Conservation (phyloP, 306 rosid genomes). For the Dryas octopetala region DNA sequence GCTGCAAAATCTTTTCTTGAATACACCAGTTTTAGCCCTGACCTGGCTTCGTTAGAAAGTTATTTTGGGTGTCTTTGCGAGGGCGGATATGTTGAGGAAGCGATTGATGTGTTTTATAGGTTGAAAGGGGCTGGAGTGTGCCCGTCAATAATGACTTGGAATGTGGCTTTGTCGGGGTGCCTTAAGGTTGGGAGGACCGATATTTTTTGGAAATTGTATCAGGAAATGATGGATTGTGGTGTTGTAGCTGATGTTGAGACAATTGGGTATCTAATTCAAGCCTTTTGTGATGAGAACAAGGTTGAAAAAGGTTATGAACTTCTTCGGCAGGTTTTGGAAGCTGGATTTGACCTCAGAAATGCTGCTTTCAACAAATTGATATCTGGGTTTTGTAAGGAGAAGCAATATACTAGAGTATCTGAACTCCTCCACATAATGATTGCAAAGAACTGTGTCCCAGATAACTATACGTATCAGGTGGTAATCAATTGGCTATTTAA, state of each 20-base stretch:
- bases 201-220: constrained; percentile 65
- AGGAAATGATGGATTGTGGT: constrained; percentile 53
- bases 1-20: constrained; percentile 55
- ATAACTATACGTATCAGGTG: constrained; percentile 55
- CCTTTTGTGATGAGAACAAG: constrained; percentile 51
- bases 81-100: constrained; percentile 60
- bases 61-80: constrained; percentile 49
- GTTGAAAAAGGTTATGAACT: constrained; percentile 56
- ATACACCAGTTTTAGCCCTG: constrained; percentile 42
- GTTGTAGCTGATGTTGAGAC: constrained; percentile 52
- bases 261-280: constrained; percentile 55
- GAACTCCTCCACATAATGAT: constrained; percentile 77
- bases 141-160: constrained; percentile 57
- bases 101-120: constrained; percentile 38
- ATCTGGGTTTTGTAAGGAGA: constrained; percentile 49
- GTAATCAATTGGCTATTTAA: constrained; percentile 60
- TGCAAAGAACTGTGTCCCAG: constrained; percentile 36
- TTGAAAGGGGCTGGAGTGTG: constrained; percentile 47
- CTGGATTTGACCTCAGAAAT: constrained; percentile 52
- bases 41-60: constrained; percentile 47
- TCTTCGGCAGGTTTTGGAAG: constrained; percentile 54
- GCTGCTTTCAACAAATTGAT: constrained; percentile 53
- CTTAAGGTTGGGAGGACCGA: constrained; percentile 52
- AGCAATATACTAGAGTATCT: constrained; percentile 44
- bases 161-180: constrained; percentile 49